A percentile compares a stretch with the other conserved stretches of the same genome.
Evolutionary conservation across 2,329 filamentous ascomycete genomes (phyloP).

Genomic region (Ceratocystis ficicola): DNA sequence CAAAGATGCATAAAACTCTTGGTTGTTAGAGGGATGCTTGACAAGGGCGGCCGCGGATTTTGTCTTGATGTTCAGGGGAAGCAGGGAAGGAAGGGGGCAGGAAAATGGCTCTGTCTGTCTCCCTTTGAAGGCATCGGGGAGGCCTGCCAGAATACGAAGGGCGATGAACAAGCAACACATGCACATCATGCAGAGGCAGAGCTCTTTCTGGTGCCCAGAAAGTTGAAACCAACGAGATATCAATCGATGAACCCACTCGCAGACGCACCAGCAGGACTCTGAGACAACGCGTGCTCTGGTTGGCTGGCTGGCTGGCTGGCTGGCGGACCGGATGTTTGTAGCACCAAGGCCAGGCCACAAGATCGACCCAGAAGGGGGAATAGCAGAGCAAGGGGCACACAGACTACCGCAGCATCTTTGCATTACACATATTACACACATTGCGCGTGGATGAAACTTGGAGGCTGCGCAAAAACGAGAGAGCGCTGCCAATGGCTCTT

Average conservation of each 20-base stretch:
- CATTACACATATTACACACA: neutral
- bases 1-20: no score
- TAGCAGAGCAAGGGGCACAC: neutral
- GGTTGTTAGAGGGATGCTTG: no score
- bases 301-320: no score
- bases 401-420: slow-evolving; percentile 5
- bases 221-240: neutral
- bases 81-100: no score
- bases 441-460: neutral
- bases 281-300: neutral
- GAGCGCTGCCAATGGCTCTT: neutral
- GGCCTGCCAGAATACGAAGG: neutral
- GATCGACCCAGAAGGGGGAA: neutral
- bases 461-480: neutral
- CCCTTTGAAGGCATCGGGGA: no score
- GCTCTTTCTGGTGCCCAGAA: neutral
- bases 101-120: no score
- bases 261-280: neutral
- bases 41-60: no score
- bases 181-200: neutral
- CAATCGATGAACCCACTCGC: neutral
- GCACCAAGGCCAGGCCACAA: neutral
- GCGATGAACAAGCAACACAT: neutral
- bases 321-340: neutral
- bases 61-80: no score